Evolutionary conservation across 2,329 filamentous ascomycete species (phyloP).

Genomic region (Ophiocordyceps camponoti-leonardi): DNA sequence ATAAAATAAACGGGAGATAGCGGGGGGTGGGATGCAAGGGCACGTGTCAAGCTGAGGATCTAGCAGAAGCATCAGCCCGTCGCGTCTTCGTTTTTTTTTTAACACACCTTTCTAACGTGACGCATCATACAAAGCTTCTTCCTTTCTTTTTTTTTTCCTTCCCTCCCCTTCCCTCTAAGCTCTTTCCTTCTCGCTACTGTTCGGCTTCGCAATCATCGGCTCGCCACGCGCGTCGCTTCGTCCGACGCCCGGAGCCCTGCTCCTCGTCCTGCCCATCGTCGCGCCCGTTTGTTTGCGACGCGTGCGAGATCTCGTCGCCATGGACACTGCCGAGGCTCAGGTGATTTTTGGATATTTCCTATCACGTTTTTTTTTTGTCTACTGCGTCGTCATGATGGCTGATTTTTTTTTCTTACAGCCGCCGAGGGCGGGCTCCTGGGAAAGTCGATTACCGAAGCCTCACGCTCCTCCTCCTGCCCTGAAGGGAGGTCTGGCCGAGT

Average conservation of each 20-base stretch:
- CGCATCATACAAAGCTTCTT: too few relatives aligned
- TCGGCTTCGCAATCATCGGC: not conserved
- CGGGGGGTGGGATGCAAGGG: too few relatives aligned
- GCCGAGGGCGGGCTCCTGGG: conserved; percentile 12
- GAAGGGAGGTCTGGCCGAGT: conserved; percentile 29
- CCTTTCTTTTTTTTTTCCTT: too few relatives aligned
- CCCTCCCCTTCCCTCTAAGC: too few relatives aligned
- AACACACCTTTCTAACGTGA: not conserved
- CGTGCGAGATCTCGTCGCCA: conserved; percentile 9
- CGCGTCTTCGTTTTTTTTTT: not conserved
- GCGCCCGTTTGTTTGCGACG: conserved; percentile 8
- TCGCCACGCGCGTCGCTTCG: conserved; percentile 8
- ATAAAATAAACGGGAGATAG: not conserved
- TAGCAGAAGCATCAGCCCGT: too few relatives aligned
- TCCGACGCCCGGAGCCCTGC: conserved; percentile 15
- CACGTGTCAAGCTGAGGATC: too few relatives aligned
- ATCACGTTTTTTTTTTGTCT: not conserved
- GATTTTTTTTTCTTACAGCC: conserved; percentile 4
- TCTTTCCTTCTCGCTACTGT: not conserved
- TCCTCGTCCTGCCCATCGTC: conserved; percentile 17
- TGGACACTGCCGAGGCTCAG: conserved; percentile 15
- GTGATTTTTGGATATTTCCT: conserved; percentile 6
- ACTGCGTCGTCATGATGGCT: not conserved
- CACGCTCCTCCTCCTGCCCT: too few relatives aligned
- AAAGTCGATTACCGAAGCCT: conserved; percentile 16